Percentiles rank a stretch among this genome's conserved stretches.
Conservation (phyloP, 116 monocot species). For the Zostera marina region DNA sequence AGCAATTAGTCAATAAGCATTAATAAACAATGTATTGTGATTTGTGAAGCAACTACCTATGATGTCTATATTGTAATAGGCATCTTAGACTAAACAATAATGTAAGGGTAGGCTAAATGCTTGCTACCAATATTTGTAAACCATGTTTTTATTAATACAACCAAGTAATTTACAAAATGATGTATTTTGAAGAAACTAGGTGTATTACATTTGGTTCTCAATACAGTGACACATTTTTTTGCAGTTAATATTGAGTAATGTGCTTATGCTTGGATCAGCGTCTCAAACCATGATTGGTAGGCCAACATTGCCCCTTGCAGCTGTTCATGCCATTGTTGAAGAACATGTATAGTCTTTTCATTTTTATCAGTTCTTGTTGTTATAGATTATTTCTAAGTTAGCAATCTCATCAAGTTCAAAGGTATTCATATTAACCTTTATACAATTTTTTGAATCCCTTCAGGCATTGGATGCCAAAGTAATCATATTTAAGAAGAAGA, state of each 20-base stretch:
- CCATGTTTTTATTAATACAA: too few relatives aligned
- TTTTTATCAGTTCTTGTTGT: background rate
- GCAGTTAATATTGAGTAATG: constrained; percentile 81
- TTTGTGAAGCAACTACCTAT: too few relatives aligned
- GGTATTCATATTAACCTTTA: background rate
- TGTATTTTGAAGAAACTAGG: background rate
- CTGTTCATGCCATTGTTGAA: constrained; percentile 85
- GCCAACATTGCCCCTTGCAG: constrained; percentile 67
- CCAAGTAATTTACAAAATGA: too few relatives aligned
- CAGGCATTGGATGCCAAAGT: constrained; percentile 92
- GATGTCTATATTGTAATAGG: too few relatives aligned
- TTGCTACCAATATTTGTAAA: too few relatives aligned
- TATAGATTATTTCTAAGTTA: background rate
- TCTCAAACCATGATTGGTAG: constrained; percentile 86
- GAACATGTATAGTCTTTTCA: constrained; percentile 53
- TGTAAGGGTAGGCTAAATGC: too few relatives aligned
- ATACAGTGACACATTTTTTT: background rate
- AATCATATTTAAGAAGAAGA: constrained; percentile 97
- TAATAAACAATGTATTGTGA: too few relatives aligned
- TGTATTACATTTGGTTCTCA: background rate
- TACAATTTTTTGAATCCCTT: background rate
- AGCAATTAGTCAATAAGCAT: too few relatives aligned
- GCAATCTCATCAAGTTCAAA: background rate
- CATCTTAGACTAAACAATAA: too few relatives aligned
- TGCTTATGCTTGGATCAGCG: constrained; percentile 80